phyloP scores from a whole-genome alignment of 1,284 basidiomycete species.

The Cryptococcus sp. region DNA sequence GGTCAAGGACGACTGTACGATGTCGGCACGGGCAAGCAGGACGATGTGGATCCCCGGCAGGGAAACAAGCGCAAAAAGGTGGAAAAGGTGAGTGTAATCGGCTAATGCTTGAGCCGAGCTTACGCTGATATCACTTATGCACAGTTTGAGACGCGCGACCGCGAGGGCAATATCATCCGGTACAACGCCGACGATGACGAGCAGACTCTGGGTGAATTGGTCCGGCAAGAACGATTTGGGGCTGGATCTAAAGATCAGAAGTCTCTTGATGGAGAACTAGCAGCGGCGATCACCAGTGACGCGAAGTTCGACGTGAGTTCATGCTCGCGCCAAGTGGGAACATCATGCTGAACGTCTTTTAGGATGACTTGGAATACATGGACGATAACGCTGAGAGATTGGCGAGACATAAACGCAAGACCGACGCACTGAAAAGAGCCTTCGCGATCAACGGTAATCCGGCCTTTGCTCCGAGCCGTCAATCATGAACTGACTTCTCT shows the following conservation, averaged over 20 bases:
- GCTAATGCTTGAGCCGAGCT: neutral
- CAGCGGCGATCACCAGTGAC: slow-evolving; percentile 81
- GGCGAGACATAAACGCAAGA: slow-evolving; percentile 89
- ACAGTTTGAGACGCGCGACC: slow-evolving; percentile 83
- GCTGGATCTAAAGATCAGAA: slow-evolving; percentile 89
- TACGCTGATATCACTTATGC: neutral
- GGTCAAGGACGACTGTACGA: slow-evolving; percentile 85
- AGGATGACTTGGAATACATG: slow-evolving; percentile 88
- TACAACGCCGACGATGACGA: slow-evolving; percentile 89
- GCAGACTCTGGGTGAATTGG: slow-evolving; percentile 81
- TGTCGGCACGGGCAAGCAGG: slow-evolving; percentile 65
- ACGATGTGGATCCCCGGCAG: slow-evolving; percentile 52
- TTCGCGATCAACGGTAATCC: slow-evolving; percentile 87
- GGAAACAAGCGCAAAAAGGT: slow-evolving; percentile 74
- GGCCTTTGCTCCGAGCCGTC: neutral
- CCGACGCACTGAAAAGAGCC: slow-evolving; percentile 91
- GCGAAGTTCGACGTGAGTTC: slow-evolving; percentile 73
- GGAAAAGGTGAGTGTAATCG: slow-evolving; percentile 62
- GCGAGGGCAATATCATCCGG: slow-evolving; percentile 78
- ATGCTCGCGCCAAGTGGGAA: neutral
- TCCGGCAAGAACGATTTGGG: slow-evolving; percentile 87
- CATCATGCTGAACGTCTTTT: neutral
- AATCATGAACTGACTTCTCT: neutral
- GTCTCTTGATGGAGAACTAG: slow-evolving; percentile 85
- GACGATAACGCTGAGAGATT: slow-evolving; percentile 95